Evolutionary conservation across 1,284 basidiomycete species (phyloP).

Genomic region (Pseudozyma thailandica): DNA sequence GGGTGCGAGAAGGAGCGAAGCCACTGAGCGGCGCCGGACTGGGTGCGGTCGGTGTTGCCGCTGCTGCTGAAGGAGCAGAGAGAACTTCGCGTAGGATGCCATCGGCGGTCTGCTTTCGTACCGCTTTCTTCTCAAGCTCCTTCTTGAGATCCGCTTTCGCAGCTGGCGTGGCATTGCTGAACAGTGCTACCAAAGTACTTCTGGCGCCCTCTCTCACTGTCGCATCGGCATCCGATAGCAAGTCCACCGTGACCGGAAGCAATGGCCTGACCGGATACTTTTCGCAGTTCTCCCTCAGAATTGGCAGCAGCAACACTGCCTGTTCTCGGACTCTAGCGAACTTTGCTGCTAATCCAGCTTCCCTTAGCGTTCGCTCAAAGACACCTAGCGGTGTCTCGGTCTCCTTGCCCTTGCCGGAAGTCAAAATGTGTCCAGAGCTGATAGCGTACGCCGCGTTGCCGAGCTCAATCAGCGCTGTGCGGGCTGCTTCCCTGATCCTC

Average conservation of each 20-base stretch:
- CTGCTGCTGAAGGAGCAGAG: slow-evolving; percentile 21
- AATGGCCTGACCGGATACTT: slow-evolving; percentile 84
- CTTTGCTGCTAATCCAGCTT: slow-evolving; percentile 81
- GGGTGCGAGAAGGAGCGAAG: slow-evolving; percentile 17
- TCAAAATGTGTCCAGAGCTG: slow-evolving; percentile 66
- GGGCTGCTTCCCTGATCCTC: slow-evolving; percentile 78
- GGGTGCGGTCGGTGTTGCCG: slow-evolving; percentile 2
- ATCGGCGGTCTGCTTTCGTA: slow-evolving; percentile 78
- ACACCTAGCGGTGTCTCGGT: slow-evolving; percentile 77
- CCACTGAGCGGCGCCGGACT: slow-evolving; percentile 14
- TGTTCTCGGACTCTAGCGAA: slow-evolving; percentile 73
- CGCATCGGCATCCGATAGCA: slow-evolving; percentile 88
- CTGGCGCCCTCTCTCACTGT: slow-evolving; percentile 87
- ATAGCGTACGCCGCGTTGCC: slow-evolving; percentile 77
- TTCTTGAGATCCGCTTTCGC: slow-evolving; percentile 93
- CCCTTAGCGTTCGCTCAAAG: slow-evolving; percentile 79
- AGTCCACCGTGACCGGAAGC: slow-evolving; percentile 80
- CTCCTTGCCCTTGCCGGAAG: slow-evolving; percentile 75
- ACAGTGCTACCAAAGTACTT: slow-evolving; percentile 82
- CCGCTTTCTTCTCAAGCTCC: slow-evolving; percentile 74
- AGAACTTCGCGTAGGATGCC: slow-evolving; percentile 70
- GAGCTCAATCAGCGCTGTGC: slow-evolving; percentile 78
- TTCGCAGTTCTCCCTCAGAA: slow-evolving; percentile 42
- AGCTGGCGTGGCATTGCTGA: slow-evolving; percentile 81
- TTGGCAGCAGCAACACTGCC: slow-evolving; percentile 39